Percentiles rank a stretch among this genome's conserved stretches.
These are phyloP conservation scores for Globisporangium uncinulatum DNA, from an alignment of 352 stramenopile genomes.

Conservation along the genomic window DNA sequence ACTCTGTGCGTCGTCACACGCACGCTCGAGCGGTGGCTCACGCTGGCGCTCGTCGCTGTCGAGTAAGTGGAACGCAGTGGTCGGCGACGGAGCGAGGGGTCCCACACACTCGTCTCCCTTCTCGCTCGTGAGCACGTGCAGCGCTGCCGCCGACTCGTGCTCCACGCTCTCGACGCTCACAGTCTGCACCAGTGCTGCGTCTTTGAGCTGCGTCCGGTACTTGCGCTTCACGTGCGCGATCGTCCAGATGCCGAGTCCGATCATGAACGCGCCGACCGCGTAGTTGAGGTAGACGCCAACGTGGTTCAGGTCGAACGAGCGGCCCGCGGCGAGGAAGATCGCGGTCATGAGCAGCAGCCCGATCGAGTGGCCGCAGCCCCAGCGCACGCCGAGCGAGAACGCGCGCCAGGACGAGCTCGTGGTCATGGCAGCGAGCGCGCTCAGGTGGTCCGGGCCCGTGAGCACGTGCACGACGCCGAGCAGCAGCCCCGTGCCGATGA, in stretches of 20 bases:
- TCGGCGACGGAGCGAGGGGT: background rate
- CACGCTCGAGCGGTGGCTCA: background rate
- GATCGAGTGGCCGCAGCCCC: slow-evolving; percentile 87
- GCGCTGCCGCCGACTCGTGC: background rate
- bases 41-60: background rate
- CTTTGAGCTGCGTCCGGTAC: slow-evolving; percentile 42
- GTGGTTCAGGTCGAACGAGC: slow-evolving; percentile 40
- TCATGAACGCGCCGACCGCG: slow-evolving; percentile 77
- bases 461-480: slow-evolving; percentile 21
- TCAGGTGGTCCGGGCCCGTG: slow-evolving; percentile 84
- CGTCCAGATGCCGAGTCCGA: slow-evolving; percentile 59
- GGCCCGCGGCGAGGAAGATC: slow-evolving; percentile 68
- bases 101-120: background rate
- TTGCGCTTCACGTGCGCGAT: slow-evolving; percentile 42
- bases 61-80: background rate
- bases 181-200: slow-evolving; percentile 8
- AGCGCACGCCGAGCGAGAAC: slow-evolving; percentile 86
- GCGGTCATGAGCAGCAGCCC: slow-evolving; percentile 84
- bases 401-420: slow-evolving; percentile 69
- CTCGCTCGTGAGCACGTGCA: no score
- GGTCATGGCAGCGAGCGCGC: slow-evolving; percentile 82
- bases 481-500: slow-evolving; percentile 18
- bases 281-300: slow-evolving; percentile 65
- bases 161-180: background rate
- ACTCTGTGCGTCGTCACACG: background rate